These are phyloP conservation scores for Wickerhamiella sorbophila DNA, from an alignment of 805 yeast species.

Conservation along the genomic window DNA sequence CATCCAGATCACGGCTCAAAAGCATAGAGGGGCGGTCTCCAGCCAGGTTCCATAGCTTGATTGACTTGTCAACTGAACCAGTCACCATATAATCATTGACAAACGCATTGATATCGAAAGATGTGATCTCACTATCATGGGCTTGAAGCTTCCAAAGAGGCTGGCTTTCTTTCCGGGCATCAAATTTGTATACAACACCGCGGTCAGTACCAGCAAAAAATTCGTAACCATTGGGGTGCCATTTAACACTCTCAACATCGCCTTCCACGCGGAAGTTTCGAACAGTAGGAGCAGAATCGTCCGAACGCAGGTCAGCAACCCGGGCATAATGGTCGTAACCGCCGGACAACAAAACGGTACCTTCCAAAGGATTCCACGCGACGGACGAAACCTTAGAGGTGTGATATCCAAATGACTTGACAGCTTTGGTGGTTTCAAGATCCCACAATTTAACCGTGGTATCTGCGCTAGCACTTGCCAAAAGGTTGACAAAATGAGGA, in stretches of 20 bases:
- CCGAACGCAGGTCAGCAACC: conserved; percentile 71
- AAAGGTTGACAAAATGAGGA: conserved; percentile 60
- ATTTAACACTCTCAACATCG: conserved; percentile 70
- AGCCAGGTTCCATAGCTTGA: conserved; percentile 78
- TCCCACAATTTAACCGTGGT: conserved; percentile 94
- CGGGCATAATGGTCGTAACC: conserved; percentile 74
- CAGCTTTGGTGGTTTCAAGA: conserved; percentile 57
- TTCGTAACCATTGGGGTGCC: conserved; percentile 42
- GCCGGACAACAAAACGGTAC: conserved; percentile 58
- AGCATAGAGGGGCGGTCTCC: conserved; percentile 64
- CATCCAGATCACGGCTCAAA: conserved; percentile 78
- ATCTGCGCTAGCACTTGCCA: conserved; percentile 93
- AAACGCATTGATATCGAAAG: conserved; percentile 53
- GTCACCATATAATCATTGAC: conserved; percentile 67
- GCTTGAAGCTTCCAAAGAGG: conserved; percentile 95
- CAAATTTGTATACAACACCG: conserved; percentile 82
- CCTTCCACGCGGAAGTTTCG: conserved; percentile 53
- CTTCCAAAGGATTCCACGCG: conserved; percentile 58
- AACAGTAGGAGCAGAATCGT: conserved; percentile 39
- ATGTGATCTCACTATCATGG: conserved; percentile 85
- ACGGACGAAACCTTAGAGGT: conserved; percentile 71
- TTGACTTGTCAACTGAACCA: conserved; percentile 73
- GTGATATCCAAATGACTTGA: conserved; percentile 67
- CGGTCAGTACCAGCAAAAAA: conserved; percentile 84
- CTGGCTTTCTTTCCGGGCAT: conserved; percentile 49